These are phyloP conservation scores for Trichosporon asahii DNA, from an alignment of 1,284 basidiomycete genomes.

Conservation along the genomic window DNA sequence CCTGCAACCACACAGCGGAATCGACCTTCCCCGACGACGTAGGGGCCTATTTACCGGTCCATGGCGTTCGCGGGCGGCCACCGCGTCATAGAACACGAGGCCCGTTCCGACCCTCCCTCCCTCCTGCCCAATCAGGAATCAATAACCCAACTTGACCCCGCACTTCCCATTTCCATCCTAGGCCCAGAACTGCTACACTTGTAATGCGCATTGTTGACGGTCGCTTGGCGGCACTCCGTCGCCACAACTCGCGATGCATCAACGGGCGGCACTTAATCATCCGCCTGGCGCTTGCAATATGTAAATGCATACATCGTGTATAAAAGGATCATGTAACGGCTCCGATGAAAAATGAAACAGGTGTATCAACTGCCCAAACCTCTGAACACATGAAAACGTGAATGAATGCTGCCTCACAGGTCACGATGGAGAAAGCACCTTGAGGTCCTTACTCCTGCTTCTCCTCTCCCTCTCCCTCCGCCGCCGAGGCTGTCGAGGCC, in stretches of 20 bases:
- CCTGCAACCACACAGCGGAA: neutral
- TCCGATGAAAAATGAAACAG: constrained; percentile 1
- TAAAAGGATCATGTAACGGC: neutral
- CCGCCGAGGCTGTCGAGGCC: neutral
- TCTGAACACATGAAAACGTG: neutral
- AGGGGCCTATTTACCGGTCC: neutral
- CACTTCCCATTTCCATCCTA: neutral
- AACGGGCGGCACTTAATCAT: neutral
- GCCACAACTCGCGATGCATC: neutral
- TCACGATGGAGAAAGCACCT: neutral
- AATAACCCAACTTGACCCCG: neutral
- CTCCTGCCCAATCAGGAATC: constrained; percentile 7
- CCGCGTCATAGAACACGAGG: neutral
- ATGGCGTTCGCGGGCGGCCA: neutral
- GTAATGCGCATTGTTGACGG: neutral
- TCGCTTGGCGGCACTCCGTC: neutral
- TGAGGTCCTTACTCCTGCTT: neutral
- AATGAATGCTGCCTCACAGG: neutral
- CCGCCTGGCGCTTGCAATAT: neutral
- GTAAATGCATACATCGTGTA: constrained; percentile 12
- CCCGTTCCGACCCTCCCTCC: neutral
- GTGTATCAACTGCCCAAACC: neutral
- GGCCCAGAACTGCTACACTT: neutral
- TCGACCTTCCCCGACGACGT: neutral
- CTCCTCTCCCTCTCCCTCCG: neutral